Conservation (phyloP, 2,329 filamentous ascomycete species). For the Hymenoscyphus fraxineus region DNA sequence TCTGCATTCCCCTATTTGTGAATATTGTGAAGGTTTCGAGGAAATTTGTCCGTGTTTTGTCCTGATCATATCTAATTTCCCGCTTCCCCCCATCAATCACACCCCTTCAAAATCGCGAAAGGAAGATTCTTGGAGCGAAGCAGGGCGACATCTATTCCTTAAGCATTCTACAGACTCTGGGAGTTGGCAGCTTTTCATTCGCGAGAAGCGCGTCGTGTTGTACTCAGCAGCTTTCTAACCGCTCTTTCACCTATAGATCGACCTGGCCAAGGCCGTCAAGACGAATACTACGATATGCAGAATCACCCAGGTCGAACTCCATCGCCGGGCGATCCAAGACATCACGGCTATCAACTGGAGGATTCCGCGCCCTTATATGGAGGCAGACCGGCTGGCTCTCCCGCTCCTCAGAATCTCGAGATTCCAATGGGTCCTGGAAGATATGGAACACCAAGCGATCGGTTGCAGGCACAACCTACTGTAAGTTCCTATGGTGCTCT, state of each 20-base stretch:
- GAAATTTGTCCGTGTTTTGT: background rate
- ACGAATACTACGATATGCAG: conserved; percentile 63
- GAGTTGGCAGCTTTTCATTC: conserved; percentile 11
- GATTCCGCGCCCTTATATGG: conserved; percentile 49
- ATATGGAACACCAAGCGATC: conserved; percentile 62
- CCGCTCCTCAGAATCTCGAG: conserved; percentile 52
- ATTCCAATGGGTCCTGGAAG: conserved; percentile 62
- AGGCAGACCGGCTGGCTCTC: conserved; percentile 22
- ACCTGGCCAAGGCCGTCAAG: conserved; percentile 42
- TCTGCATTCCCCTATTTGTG: conserved; percentile 5
- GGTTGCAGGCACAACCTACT: conserved; percentile 78
- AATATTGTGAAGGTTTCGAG: conserved; percentile 13
- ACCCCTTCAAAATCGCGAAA: conserved; percentile 4
- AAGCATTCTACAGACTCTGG: conserved; percentile 27
- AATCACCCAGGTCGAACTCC: conserved; percentile 59
- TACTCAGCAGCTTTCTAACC: conserved; percentile 26
- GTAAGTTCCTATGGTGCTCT: conserved; percentile 49
- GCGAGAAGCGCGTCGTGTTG: background rate
- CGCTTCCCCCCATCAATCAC: conserved; percentile 3
- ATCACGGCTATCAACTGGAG: conserved; percentile 76
- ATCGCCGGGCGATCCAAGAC: conserved; percentile 71
- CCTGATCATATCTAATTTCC: background rate
- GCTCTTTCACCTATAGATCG: conserved; percentile 22
- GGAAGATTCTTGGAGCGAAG: background rate
- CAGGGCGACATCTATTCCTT: background rate